A percentile compares a stretch with the other conserved stretches of the same genome.
phyloP scores from a whole-genome alignment of 2,329 filamentous ascomycete species.

The Triangularia verruculosa region DNA sequence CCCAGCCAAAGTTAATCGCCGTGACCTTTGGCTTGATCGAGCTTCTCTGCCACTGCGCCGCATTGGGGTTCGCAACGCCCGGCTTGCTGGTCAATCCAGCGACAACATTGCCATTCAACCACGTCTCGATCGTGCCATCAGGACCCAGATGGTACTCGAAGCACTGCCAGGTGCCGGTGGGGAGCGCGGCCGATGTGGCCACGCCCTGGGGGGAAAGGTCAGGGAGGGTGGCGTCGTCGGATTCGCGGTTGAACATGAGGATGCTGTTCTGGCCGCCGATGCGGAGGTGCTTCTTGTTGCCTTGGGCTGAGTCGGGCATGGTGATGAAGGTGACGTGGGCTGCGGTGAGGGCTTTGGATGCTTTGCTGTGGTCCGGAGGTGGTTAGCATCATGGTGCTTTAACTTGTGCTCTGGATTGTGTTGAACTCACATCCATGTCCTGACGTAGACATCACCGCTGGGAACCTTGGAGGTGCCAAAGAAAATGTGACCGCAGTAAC shows the following conservation, averaged over 20 bases:
- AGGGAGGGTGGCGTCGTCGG: constrained; percentile 60
- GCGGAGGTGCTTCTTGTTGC: constrained; percentile 56
- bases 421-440: constrained; percentile 51
- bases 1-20: constrained; percentile 60
- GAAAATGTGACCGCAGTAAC: constrained; percentile 59
- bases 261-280: constrained; percentile 60
- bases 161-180: constrained; percentile 53
- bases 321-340: constrained; percentile 62
- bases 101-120: constrained; percentile 53
- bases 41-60: constrained; percentile 51
- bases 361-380: constrained; percentile 42
- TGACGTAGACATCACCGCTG: constrained; percentile 55
- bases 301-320: constrained; percentile 57
- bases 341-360: constrained; percentile 54
- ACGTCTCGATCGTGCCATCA: constrained; percentile 59
- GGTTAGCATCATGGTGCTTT: not conserved
- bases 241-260: constrained; percentile 63
- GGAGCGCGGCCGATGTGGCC: constrained; percentile 49
- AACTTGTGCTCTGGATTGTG: not conserved
- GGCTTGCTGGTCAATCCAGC: constrained; percentile 48
- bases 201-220: constrained; percentile 59
- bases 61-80: constrained; percentile 49
- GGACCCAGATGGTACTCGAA: constrained; percentile 60
- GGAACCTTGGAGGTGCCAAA: constrained; percentile 57
- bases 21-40: constrained; percentile 50